phyloP scores from a whole-genome alignment of 192 early-diverging fungal species.

The Powellomyces hirtus region DNA sequence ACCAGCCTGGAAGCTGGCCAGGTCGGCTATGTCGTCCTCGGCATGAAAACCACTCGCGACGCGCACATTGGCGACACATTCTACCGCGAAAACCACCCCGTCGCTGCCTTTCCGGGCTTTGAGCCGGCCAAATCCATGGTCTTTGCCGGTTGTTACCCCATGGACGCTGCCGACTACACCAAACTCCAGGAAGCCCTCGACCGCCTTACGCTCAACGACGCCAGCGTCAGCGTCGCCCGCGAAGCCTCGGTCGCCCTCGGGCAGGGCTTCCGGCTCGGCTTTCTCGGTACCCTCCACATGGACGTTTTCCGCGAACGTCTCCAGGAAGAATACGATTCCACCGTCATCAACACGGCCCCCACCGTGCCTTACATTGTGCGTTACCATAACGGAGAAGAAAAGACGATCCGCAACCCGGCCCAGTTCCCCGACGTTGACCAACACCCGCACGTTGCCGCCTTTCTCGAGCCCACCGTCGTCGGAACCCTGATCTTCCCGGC shows the following conservation, averaged over 20 bases:
- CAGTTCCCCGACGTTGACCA: constrained; percentile 85
- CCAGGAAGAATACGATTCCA: constrained; percentile 87
- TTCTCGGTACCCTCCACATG: constrained; percentile 96
- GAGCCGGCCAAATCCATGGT: constrained; percentile 95
- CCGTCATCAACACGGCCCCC: constrained; percentile 86
- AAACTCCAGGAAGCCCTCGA: constrained; percentile 88
- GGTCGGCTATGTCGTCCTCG: constrained; percentile 88
- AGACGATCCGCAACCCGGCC: constrained; percentile 73
- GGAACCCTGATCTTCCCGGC: constrained; percentile 88
- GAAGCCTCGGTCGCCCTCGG: constrained; percentile 71
- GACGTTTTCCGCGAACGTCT: constrained; percentile 95
- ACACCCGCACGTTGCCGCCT: constrained; percentile 56
- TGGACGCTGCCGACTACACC: constrained; percentile 84
- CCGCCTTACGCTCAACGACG: constrained; percentile 93
- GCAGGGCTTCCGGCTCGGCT: constrained; percentile 95
- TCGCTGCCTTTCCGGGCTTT: constrained; percentile 83
- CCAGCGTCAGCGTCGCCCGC: constrained; percentile 83
- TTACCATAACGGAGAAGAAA: constrained; percentile 47
- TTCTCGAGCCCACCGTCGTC: constrained; percentile 86
- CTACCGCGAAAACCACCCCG: constrained; percentile 50
- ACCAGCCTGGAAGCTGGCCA: constrained; percentile 45
- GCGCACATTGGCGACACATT: constrained; percentile 97
- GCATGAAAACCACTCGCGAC: constrained; percentile 91
- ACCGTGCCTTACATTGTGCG: constrained; percentile 80
- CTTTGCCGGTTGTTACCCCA: constrained; percentile 91